phyloP scores from a whole-genome alignment of 2,329 filamentous ascomycete genomes.

The Aspergillus tanneri region DNA sequence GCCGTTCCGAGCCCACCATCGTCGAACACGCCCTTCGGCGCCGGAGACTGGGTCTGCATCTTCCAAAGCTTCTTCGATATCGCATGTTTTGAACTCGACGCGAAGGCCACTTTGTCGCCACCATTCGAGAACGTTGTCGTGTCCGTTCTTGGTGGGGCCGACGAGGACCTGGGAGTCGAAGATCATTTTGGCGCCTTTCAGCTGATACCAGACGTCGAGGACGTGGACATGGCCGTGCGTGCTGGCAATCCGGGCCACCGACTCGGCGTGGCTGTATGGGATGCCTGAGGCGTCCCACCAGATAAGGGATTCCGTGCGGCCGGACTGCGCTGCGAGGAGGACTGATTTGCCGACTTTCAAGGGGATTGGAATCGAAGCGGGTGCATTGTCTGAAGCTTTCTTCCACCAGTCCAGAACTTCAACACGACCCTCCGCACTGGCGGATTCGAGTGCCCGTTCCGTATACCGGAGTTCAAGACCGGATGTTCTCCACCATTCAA shows the following conservation, averaged over 20 bases:
- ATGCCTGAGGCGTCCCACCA: slow-evolving; percentile 89
- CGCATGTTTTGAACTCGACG: slow-evolving; percentile 79
- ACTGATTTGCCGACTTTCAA: slow-evolving; percentile 83
- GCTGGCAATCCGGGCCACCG: slow-evolving; percentile 78
- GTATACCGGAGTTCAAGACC: slow-evolving; percentile 80
- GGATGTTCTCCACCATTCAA: slow-evolving; percentile 89
- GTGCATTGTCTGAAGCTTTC: slow-evolving; percentile 61
- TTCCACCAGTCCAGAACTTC: slow-evolving; percentile 93
- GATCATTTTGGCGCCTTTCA: slow-evolving; percentile 73
- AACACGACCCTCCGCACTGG: slow-evolving; percentile 80
- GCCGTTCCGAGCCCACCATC: slow-evolving; percentile 87
- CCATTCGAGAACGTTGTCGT: slow-evolving; percentile 48
- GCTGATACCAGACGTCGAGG: slow-evolving; percentile 75
- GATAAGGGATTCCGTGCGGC: slow-evolving; percentile 70
- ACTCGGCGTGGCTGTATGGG: slow-evolving; percentile 74
- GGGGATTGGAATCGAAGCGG: slow-evolving; percentile 51
- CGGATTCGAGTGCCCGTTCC: slow-evolving; percentile 82
- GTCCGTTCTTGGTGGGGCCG: slow-evolving; percentile 81
- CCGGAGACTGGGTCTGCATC: slow-evolving; percentile 67
- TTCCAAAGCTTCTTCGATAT: slow-evolving; percentile 91
- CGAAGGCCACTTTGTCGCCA: neutral
- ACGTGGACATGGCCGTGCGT: slow-evolving; percentile 82
- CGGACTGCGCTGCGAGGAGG: slow-evolving; percentile 78
- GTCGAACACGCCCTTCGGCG: slow-evolving; percentile 69
- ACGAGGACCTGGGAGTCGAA: slow-evolving; percentile 83